A percentile compares a stretch with the other conserved stretches of the same genome.
phyloP scores from a whole-genome alignment of 2,329 filamentous ascomycete species.

The Ploettnerulaceae sp. region DNA sequence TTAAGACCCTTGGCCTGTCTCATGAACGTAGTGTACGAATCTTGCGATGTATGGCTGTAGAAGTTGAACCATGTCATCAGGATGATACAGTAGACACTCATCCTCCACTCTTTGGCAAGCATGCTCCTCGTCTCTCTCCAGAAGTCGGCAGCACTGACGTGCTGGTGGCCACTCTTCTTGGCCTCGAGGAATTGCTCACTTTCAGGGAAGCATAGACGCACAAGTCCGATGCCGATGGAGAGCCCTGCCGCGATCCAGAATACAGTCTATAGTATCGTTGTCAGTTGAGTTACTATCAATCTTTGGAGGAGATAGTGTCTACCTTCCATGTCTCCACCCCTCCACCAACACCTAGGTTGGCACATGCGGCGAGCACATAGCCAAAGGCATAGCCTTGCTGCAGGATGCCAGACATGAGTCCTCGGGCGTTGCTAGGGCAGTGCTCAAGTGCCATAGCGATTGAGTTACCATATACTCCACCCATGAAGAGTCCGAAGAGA shows the following conservation, averaged over 20 bases:
- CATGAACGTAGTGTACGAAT: conserved; percentile 64
- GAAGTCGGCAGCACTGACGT: conserved; percentile 48
- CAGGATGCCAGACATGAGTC: conserved; percentile 28
- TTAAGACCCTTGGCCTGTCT: conserved; percentile 63
- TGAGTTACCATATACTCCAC: conserved; percentile 71
- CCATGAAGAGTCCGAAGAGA: conserved; percentile 73
- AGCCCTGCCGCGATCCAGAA: conserved; percentile 50
- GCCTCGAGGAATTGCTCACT: conserved; percentile 70
- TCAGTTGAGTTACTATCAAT: neutral
- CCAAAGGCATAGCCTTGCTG: conserved; percentile 28
- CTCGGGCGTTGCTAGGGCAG: conserved; percentile 26
- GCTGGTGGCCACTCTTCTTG: conserved; percentile 53
- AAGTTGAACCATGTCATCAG: conserved; percentile 67
- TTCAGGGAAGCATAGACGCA: conserved; percentile 67
- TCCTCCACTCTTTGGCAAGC: conserved; percentile 66
- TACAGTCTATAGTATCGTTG: conserved; percentile 7
- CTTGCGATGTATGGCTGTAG: conserved; percentile 70
- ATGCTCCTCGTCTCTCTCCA: conserved; percentile 66
- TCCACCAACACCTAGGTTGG: conserved; percentile 68
- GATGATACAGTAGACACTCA: conserved; percentile 72
- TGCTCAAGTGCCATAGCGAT: conserved; percentile 69
- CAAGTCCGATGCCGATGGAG: conserved; percentile 62
- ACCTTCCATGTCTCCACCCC: conserved; percentile 63
- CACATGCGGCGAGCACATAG: conserved; percentile 37
- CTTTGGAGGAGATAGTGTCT: conserved; percentile 44